Evolutionary conservation across 2,329 filamentous ascomycete genomes (phyloP).

Genomic region (Cyanodermella asteris): DNA sequence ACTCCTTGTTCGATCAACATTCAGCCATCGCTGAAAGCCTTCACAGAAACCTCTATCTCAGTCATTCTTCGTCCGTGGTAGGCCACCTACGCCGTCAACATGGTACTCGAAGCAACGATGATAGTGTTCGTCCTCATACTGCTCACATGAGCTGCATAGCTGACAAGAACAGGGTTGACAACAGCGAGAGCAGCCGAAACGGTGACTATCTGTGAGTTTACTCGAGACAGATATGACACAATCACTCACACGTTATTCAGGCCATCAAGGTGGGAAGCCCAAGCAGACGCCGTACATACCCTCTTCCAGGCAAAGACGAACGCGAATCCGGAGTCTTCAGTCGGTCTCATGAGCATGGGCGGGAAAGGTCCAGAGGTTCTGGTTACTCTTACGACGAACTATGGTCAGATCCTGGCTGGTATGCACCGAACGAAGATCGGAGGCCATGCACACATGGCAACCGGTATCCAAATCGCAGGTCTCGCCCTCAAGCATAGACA

Average conservation of each 20-base stretch:
- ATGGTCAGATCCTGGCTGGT: slow-evolving; percentile 83
- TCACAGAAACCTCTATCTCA: background rate
- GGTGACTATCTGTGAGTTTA: slow-evolving; percentile 51
- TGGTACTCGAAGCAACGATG: slow-evolving; percentile 99
- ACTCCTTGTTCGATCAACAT: background rate
- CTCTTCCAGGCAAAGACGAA: slow-evolving; percentile 91
- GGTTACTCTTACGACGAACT: slow-evolving; percentile 86
- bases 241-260: slow-evolving; percentile 24
- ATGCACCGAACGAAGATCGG: slow-evolving; percentile 87
- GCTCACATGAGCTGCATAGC: slow-evolving; percentile 2
- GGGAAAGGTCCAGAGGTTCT: slow-evolving; percentile 93
- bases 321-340: slow-evolving; percentile 87
- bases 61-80: too few relatives aligned
- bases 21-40: background rate
- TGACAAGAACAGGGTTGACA: slow-evolving; percentile 48
- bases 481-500: slow-evolving; percentile 92
- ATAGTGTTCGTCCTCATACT: slow-evolving; percentile 37
- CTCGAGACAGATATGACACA: background rate
- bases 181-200: slow-evolving; percentile 95
- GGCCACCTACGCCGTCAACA: slow-evolving; percentile 29
- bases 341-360: slow-evolving; percentile 97
- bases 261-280: slow-evolving; percentile 86
- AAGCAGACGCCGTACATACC: slow-evolving; percentile 83
- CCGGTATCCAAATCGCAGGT: slow-evolving; percentile 82
- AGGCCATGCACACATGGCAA: slow-evolving; percentile 70